Conservation (phyloP, 2,329 filamentous ascomycete species). For the Colletotrichum sp. region DNA sequence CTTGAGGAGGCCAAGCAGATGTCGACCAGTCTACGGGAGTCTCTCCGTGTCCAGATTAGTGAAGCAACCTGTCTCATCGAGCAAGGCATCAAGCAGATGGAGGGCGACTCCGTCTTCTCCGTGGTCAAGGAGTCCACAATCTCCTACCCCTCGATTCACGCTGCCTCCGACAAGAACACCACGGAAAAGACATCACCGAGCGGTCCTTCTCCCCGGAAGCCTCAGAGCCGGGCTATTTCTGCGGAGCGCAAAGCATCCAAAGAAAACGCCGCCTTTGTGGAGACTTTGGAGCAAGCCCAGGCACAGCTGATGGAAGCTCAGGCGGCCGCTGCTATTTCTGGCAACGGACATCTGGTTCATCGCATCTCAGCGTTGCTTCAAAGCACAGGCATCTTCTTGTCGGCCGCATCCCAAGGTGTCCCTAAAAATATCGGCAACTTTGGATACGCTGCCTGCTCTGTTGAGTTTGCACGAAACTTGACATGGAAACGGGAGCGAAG, state of each 20-base stretch:
- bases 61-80: conserved; percentile 72
- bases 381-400: conserved; percentile 69
- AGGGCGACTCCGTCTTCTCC: conserved; percentile 83
- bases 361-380: conserved; percentile 68
- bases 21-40: conserved; percentile 42
- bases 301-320: conserved; percentile 71
- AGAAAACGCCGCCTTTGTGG: conserved; percentile 49
- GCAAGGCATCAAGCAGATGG: conserved; percentile 74
- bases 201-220: conserved; percentile 40
- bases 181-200: conserved; percentile 39
- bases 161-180: conserved; percentile 42
- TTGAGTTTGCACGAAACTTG: conserved; percentile 74
- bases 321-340: conserved; percentile 55
- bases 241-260: conserved; percentile 31
- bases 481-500: conserved; percentile 70
- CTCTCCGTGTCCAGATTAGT: conserved; percentile 61
- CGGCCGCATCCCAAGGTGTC: conserved; percentile 59
- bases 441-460: conserved; percentile 65
- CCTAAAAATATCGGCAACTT: conserved; percentile 53
- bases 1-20: conserved; percentile 56
- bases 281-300: conserved; percentile 68
- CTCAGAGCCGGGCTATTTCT: conserved; percentile 4
- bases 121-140: conserved; percentile 92
- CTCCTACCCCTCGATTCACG: conserved; percentile 75
- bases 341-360: conserved; percentile 66